phyloP scores from a whole-genome alignment of 495 filamentous ascomycete genomes.

The Annulohypoxylon maeteangense region DNA sequence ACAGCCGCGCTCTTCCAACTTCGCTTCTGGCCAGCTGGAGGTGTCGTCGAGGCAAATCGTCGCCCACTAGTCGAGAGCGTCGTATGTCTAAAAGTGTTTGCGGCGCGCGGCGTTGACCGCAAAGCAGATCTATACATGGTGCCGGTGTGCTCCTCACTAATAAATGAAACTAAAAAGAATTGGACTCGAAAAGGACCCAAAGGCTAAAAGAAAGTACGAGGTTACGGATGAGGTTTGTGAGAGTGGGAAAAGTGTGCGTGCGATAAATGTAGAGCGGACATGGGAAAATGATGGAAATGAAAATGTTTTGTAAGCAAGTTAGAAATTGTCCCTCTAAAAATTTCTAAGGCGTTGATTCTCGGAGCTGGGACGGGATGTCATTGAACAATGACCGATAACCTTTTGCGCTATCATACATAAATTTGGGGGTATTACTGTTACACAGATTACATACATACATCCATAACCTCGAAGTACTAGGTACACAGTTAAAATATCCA shows the following conservation, averaged over 20 bases:
- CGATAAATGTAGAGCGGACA: slow-evolving; percentile 2
- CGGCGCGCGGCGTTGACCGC: slow-evolving; percentile 64
- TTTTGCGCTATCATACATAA: slow-evolving; percentile 4
- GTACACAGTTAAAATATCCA: too few relatives aligned
- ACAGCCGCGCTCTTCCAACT: slow-evolving; percentile 82
- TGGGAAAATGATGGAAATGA: slow-evolving; percentile 6
- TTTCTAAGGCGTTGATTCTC: not conserved
- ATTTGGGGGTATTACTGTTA: not conserved
- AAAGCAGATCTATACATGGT: slow-evolving; percentile 72
- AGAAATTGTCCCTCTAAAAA: slow-evolving; percentile 21
- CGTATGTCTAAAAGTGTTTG: slow-evolving; percentile 52
- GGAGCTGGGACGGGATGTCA: not conserved
- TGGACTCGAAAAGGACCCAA: not conserved
- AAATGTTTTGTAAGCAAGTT: slow-evolving; percentile 36
- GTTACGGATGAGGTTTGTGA: not conserved
- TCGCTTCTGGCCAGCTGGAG: slow-evolving; percentile 68
- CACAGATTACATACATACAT: not conserved
- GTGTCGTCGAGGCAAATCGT: slow-evolving; percentile 78
- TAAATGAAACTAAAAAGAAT: slow-evolving; percentile 22
- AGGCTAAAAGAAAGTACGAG: not conserved
- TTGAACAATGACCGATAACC: slow-evolving; percentile 24
- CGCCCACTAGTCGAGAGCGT: slow-evolving; percentile 49
- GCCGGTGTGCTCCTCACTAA: slow-evolving; percentile 4
- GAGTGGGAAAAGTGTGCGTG: not conserved
- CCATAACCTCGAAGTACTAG: too few relatives aligned